Conservation (phyloP, 176 grass and related monocot species). For the Puya raimondii region DNA sequence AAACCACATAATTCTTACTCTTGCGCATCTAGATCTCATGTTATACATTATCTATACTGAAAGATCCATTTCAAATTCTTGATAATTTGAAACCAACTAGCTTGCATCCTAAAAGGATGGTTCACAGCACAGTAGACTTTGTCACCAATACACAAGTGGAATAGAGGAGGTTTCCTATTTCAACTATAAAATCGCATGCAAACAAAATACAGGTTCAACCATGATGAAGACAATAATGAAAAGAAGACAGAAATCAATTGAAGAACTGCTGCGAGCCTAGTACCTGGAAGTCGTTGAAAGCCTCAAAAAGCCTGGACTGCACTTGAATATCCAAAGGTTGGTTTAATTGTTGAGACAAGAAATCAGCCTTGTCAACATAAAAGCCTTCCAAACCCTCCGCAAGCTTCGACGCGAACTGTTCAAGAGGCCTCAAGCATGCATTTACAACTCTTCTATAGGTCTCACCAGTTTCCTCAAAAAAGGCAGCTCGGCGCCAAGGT, state of each 20-base stretch:
- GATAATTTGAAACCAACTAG: neutral
- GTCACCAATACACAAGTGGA: neutral
- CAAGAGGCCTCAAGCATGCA: slow-evolving; percentile 73
- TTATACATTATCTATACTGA: too few species aligned
- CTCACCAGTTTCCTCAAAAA: slow-evolving; percentile 91
- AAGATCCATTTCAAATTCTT: neutral
- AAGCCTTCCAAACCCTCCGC: slow-evolving; percentile 50
- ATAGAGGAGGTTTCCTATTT: neutral
- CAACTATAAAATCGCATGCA: neutral
- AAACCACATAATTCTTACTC: too few species aligned
- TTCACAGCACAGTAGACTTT: neutral
- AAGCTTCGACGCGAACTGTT: slow-evolving; percentile 60
- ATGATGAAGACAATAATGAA: slow-evolving; percentile 8
- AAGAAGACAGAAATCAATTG: neutral
- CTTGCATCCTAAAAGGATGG: neutral
- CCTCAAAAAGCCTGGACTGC: slow-evolving; percentile 37
- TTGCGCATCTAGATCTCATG: too few species aligned
- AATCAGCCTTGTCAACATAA: slow-evolving; percentile 43
- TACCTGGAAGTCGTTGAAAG: slow-evolving; percentile 93
- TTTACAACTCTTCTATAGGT: slow-evolving; percentile 70
- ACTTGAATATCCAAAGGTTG: slow-evolving; percentile 5
- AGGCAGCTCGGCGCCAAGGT: slow-evolving; percentile 65
- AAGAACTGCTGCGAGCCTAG: neutral
- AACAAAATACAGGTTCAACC: neutral
- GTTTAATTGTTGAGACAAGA: slow-evolving; percentile 53